Percentiles rank a stretch among this genome's conserved stretches.
Conservation (phyloP, 2,329 filamentous ascomycete genomes). For the Colletotrichum spinosum region DNA sequence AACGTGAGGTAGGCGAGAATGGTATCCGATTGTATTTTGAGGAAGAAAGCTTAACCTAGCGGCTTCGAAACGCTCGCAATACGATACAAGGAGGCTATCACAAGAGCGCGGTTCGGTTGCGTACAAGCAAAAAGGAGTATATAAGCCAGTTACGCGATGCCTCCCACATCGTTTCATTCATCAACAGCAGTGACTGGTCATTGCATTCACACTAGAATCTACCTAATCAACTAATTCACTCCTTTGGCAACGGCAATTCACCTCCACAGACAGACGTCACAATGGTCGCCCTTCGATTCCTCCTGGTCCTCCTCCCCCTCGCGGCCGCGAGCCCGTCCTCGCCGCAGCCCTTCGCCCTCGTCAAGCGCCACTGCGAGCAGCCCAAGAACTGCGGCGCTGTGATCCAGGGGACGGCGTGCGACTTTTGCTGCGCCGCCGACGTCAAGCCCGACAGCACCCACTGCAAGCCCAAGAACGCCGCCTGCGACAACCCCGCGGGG, state of each 20-base stretch:
- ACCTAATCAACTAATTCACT: background rate
- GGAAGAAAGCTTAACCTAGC: too few relatives aligned
- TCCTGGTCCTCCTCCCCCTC: conserved; percentile 11
- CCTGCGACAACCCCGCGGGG: conserved; percentile 1
- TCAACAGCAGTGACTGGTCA: too few relatives aligned
- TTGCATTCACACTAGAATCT: background rate
- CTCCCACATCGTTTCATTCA: too few relatives aligned
- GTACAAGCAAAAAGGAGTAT: too few relatives aligned
- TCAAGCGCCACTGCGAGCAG: conserved; percentile 38
- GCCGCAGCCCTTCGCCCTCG: background rate
- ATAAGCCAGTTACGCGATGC: too few relatives aligned
- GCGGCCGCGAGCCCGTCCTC: conserved; percentile 17
- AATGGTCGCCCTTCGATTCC: conserved; percentile 11
- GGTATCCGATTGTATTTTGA: too few relatives aligned
- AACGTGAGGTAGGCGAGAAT: too few relatives aligned
- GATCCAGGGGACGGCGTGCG: conserved; percentile 14
- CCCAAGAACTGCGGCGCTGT: conserved; percentile 34
- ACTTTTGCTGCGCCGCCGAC: conserved; percentile 29
- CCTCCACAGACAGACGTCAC: background rate
- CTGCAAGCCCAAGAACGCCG: conserved; percentile 13
- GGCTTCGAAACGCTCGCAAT: too few relatives aligned
- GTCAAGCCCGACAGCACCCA: conserved; percentile 19
- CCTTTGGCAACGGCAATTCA: too few relatives aligned
- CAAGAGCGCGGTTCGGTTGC: too few relatives aligned
- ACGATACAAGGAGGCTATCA: too few relatives aligned